Percentiles rank a stretch among this genome's conserved stretches.
Evolutionary conservation across 139 green algal genomes (phyloP).

Genomic region (Chlamydomonas applanata): DNA sequence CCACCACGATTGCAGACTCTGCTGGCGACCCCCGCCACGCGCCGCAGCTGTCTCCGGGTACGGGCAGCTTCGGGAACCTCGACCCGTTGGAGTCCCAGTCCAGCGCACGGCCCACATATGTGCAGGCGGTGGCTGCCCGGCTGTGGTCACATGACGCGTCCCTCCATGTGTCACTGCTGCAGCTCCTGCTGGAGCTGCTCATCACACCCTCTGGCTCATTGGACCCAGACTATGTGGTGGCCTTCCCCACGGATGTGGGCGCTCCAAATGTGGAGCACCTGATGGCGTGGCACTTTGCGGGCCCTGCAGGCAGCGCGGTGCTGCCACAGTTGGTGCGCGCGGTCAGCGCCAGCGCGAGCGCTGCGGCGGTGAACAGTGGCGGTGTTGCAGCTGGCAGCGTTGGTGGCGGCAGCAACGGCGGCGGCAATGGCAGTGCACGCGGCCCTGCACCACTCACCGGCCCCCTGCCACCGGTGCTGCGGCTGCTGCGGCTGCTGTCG

Average conservation of each 20-base stretch:
- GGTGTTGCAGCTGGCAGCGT: neutral
- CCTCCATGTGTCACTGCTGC: constrained; percentile 49
- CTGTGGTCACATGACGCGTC: constrained; percentile 35
- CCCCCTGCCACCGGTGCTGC: constrained; percentile 1
- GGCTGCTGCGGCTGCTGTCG: constrained; percentile 58
- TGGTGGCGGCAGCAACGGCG: neutral
- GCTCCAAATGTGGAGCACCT: constrained; percentile 47
- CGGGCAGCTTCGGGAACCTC: neutral
- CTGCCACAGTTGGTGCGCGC: neutral
- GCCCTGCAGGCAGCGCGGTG: constrained; percentile 17
- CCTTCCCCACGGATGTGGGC: constrained; percentile 38
- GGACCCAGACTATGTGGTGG: constrained; percentile 40
- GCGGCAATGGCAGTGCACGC: constrained; percentile 17
- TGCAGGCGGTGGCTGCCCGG: neutral
- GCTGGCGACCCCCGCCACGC: neutral
- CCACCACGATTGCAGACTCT: neutral
- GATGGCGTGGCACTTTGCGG: constrained; percentile 19
- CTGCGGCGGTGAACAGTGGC: neutral
- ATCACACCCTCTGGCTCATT: constrained; percentile 36
- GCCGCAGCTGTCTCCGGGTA: neutral
- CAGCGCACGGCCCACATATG: neutral
- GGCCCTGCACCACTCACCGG: neutral
- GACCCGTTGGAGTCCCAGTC: no score
- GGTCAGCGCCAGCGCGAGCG: neutral
- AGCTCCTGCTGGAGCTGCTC: constrained; percentile 59